Evolutionary conservation across 2,329 filamentous ascomycete genomes (phyloP).

Genomic region (Neurospora sp.): DNA sequence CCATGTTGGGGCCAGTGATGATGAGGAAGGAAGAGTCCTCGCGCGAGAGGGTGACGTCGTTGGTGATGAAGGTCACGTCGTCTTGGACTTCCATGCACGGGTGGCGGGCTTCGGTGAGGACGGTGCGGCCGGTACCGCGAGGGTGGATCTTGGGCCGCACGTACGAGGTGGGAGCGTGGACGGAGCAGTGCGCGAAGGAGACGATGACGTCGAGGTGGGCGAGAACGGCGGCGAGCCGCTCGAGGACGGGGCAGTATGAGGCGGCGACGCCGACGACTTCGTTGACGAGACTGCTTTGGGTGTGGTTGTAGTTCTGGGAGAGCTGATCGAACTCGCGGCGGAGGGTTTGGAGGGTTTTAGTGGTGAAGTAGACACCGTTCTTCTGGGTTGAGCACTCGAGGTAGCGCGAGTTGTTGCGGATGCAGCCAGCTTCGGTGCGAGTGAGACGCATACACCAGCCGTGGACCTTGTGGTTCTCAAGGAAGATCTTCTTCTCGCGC

Average conservation of each 20-base stretch:
- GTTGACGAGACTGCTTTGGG: conserved; percentile 79
- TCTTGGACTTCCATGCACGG: conserved; percentile 99
- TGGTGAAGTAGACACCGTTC: conserved; percentile 98
- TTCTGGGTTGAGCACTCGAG: conserved; percentile 97
- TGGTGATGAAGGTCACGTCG: conserved; percentile 96
- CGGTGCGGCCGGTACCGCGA: conserved; percentile 77
- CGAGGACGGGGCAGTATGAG: conserved; percentile 88
- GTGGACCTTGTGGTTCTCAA: conserved; percentile 92
- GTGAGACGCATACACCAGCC: conserved; percentile 96
- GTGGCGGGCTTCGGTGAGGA: conserved; percentile 87
- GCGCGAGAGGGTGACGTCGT: conserved; percentile 76
- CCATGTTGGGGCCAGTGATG: conserved; percentile 98
- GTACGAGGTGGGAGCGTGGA: conserved; percentile 87
- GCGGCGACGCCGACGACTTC: conserved; percentile 91
- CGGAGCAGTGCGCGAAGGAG: conserved; percentile 83
- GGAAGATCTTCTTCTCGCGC: conserved; percentile 95
- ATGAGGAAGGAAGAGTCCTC: conserved; percentile 82
- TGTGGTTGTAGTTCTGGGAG: conserved; percentile 89
- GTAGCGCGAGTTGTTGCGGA: conserved; percentile 82
- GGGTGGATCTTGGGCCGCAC: conserved; percentile 83
- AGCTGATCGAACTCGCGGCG: conserved; percentile 90
- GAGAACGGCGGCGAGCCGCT: conserved; percentile 77
- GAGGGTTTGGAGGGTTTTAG: conserved; percentile 65
- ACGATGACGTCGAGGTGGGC: conserved; percentile 94
- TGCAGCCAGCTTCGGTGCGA: conserved; percentile 81